Conservation (phyloP, 1,139 yeast species). For the Magnusiomyces paraingens region DNA sequence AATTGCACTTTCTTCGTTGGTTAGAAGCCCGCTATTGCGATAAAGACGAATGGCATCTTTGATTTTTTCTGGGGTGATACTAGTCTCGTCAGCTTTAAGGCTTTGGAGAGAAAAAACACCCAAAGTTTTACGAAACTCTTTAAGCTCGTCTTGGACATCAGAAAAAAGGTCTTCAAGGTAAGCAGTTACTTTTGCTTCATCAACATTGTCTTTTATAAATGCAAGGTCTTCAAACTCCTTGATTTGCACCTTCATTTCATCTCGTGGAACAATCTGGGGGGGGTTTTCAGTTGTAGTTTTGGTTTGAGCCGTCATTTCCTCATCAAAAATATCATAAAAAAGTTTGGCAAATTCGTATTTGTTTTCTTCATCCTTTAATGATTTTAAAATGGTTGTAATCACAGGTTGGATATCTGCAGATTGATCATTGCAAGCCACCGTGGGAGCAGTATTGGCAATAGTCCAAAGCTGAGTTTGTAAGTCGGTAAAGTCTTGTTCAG, state of each 20-base stretch:
- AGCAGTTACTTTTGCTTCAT: slow-evolving; percentile 8
- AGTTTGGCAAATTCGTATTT: slow-evolving; percentile 18
- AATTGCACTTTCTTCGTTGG: slow-evolving; percentile 12
- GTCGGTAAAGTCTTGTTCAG: slow-evolving; percentile 4
- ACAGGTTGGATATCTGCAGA: not conserved
- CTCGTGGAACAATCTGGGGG: slow-evolving; percentile 4
- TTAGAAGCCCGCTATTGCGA: slow-evolving; percentile 11
- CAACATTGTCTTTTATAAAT: slow-evolving; percentile 10
- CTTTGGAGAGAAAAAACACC: slow-evolving; percentile 7
- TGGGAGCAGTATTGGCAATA: slow-evolving; percentile 8
- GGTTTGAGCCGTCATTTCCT: slow-evolving; percentile 8
- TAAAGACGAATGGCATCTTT: slow-evolving; percentile 1
- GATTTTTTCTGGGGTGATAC: slow-evolving; percentile 3
- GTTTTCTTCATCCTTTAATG: slow-evolving; percentile 10
- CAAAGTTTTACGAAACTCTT: slow-evolving; percentile 10
- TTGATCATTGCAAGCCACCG: slow-evolving; percentile 6
- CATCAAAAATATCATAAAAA: slow-evolving; percentile 17
- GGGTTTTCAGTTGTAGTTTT: not conserved
- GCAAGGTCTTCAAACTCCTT: slow-evolving; percentile 17
- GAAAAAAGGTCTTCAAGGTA: slow-evolving; percentile 17
- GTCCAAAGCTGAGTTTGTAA: slow-evolving; percentile 3
- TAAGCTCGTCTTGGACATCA: slow-evolving; percentile 7
- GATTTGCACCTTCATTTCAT: slow-evolving; percentile 16
- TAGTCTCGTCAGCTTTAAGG: not conserved
- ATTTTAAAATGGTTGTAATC: slow-evolving; percentile 1